A percentile compares a stretch with the other conserved stretches of the same genome.
Evolutionary conservation across 2,329 filamentous ascomycete genomes (phyloP).

Genomic region (Aspergillus quadrilineatus): DNA sequence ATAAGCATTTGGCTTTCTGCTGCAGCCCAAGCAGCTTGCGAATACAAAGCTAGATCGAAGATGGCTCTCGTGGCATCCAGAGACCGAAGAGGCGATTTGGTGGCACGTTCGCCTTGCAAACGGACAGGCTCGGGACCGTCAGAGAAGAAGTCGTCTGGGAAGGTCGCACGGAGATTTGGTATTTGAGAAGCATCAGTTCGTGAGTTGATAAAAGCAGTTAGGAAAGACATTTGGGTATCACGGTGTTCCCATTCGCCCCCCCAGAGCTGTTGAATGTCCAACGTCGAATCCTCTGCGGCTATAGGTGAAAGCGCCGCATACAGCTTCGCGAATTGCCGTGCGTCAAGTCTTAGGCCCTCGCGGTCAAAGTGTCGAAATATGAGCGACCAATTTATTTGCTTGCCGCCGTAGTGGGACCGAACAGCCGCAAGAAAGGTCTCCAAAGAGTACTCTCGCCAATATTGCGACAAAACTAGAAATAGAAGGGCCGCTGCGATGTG

Average conservation of each 20-base stretch:
- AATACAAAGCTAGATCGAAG: constrained; percentile 61
- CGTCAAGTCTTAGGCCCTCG: constrained; percentile 70
- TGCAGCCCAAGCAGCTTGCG: constrained; percentile 56
- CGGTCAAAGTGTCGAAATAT: constrained; percentile 80
- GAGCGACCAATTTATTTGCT: constrained; percentile 63
- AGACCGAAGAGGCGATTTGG: constrained; percentile 84
- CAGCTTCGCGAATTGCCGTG: constrained; percentile 75
- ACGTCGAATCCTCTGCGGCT: constrained; percentile 59
- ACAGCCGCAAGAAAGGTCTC: constrained; percentile 65
- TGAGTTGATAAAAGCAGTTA: constrained; percentile 79
- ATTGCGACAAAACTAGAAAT: constrained; percentile 64
- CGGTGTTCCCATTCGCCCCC: constrained; percentile 82
- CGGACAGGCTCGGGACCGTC: constrained; percentile 61
- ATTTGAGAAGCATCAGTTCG: constrained; percentile 80
- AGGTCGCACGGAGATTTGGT: constrained; percentile 75
- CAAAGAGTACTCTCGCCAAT: constrained; percentile 63
- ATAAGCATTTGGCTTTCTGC: constrained; percentile 59
- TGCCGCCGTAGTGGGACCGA: constrained; percentile 55
- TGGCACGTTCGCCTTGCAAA: constrained; percentile 63
- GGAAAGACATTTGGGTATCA: constrained; percentile 89
- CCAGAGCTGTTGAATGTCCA: constrained; percentile 89
- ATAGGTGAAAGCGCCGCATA: constrained; percentile 76
- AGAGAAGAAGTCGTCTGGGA: constrained; percentile 64
- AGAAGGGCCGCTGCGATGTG: constrained; percentile 80
- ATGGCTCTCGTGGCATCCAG: constrained; percentile 73